Percentiles rank a stretch among this genome's conserved stretches.
Conservation (phyloP, 331 rosid genomes). For the Quercus phellos region DNA sequence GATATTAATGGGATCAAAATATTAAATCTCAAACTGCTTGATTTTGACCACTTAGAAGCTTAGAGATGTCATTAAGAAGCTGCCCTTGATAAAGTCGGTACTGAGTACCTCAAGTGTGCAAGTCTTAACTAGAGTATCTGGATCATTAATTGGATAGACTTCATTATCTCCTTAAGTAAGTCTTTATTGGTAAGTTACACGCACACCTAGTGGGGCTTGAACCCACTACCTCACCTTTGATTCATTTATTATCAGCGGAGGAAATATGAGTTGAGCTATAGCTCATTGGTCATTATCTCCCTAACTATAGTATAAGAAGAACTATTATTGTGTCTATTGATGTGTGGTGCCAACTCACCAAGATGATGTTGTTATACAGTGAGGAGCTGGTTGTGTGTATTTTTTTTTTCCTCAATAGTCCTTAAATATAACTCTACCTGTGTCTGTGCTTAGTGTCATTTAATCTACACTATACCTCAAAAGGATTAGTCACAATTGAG, state of each 20-base stretch:
- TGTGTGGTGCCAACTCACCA: background rate
- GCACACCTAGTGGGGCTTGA: too few relatives aligned
- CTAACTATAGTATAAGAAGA: background rate
- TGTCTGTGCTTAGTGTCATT: too few relatives aligned
- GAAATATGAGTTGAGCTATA: too few relatives aligned
- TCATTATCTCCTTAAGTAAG: background rate
- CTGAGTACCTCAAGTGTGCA: too few relatives aligned
- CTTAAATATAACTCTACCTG: too few relatives aligned
- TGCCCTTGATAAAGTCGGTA: background rate
- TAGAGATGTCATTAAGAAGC: background rate
- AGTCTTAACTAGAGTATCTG: background rate
- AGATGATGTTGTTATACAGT: background rate
- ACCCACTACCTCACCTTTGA: too few relatives aligned
- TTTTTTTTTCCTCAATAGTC: too few relatives aligned
- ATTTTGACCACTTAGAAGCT: background rate
- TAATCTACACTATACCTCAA: too few relatives aligned
- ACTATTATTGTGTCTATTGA: background rate
- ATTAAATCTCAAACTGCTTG: background rate
- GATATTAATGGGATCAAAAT: background rate
- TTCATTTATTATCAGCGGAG: too few relatives aligned
- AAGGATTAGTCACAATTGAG: too few relatives aligned
- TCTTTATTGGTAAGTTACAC: too few relatives aligned
- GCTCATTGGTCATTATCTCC: background rate
- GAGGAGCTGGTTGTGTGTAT: too few relatives aligned
- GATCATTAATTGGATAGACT: background rate